These are phyloP conservation scores for Solanum stenotomum DNA, from an alignment of 257 asterid genomes.

Conservation along the genomic window DNA sequence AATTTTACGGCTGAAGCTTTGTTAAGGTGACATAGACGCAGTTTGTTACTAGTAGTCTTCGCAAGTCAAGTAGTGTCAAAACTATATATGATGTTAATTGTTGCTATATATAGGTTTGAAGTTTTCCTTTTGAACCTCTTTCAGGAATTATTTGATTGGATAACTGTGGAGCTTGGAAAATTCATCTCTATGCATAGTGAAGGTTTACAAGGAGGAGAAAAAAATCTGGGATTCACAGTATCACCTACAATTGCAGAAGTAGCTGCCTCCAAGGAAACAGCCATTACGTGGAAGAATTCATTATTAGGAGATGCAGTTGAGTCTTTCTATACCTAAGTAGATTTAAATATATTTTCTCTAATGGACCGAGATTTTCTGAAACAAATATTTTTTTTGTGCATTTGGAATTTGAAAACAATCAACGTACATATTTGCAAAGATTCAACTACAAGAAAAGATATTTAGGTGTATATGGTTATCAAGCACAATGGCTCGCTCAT, in stretches of 20 bases:
- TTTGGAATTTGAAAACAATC: neutral
- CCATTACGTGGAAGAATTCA: conserved; percentile 35
- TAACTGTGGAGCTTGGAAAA: conserved; percentile 51
- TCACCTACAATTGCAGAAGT: conserved; percentile 41
- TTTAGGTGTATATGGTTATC: neutral
- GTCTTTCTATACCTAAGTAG: conserved; percentile 5
- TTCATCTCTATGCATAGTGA: conserved; percentile 32
- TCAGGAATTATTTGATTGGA: conserved; percentile 59
- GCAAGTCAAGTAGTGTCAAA: neutral
- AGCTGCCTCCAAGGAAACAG: conserved; percentile 25
- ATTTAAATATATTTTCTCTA: neutral
- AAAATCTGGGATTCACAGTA: conserved; percentile 51
- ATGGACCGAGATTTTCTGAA: neutral
- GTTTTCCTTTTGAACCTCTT: neutral
- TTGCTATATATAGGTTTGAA: neutral
- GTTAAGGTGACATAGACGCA: neutral
- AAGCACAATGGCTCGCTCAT: neutral
- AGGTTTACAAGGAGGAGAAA: conserved; percentile 6
- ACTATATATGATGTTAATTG: neutral
- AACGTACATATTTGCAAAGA: neutral
- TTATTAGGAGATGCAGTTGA: conserved; percentile 41
- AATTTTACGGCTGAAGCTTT: neutral
- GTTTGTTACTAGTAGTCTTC: neutral
- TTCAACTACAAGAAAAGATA: neutral
- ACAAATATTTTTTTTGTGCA: neutral